Evolutionary conservation across 768 basidiomycete species (phyloP).

Genomic region (Filobasidium wieringae): DNA sequence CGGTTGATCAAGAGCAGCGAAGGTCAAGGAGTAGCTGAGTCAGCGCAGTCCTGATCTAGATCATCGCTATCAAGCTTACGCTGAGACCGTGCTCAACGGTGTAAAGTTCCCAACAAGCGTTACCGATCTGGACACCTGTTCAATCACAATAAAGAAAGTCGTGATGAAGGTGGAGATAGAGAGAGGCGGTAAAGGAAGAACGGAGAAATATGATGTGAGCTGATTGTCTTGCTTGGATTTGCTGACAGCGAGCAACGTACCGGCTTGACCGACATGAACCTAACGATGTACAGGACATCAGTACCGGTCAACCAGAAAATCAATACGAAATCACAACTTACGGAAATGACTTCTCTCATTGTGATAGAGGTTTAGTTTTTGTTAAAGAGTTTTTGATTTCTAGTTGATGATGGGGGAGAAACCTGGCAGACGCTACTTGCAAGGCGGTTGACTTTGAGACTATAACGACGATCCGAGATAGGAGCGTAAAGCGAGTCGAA

Average conservation of each 20-base stretch:
- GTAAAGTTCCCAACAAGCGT: slow-evolving; percentile 99
- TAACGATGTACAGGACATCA: too few relatives aligned
- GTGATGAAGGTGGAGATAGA: neutral
- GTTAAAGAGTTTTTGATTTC: neutral
- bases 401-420: slow-evolving; percentile 6
- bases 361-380: neutral
- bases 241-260: too few relatives aligned
- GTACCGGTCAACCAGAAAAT: neutral
- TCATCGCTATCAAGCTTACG: slow-evolving; percentile 48
- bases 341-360: slow-evolving; percentile 69
- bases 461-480: neutral
- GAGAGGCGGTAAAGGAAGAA: slow-evolving; percentile 19
- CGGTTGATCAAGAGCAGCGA: too few relatives aligned
- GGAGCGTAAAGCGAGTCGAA: neutral
- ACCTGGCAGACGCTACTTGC: too few relatives aligned
- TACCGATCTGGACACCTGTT: slow-evolving; percentile 51
- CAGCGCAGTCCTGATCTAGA: neutral
- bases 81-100: slow-evolving; percentile 96
- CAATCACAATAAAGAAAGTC: neutral
- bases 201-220: slow-evolving; percentile 1
- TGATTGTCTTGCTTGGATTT: neutral
- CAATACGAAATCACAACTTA: slow-evolving; percentile 37
- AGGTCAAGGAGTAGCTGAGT: neutral
- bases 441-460: too few relatives aligned
- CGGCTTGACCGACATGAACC: slow-evolving; percentile 85